Percentiles rank a stretch among this genome's conserved stretches.
These are phyloP conservation scores for Salvia rosmarinus DNA, from an alignment of 257 asterid genomes.

Conservation along the genomic window DNA sequence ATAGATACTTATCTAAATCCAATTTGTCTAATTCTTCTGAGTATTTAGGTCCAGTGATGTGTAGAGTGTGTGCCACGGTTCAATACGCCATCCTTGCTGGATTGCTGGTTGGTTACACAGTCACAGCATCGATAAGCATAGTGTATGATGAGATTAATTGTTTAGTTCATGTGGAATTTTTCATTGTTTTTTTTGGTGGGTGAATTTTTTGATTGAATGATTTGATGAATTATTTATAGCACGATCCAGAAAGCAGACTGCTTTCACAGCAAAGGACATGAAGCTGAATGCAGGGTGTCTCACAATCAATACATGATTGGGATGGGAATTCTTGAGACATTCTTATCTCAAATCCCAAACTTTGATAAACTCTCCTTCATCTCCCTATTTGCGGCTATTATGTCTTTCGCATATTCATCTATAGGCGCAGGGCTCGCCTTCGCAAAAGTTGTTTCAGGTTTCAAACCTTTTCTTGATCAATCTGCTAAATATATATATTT, in stretches of 20 bases:
- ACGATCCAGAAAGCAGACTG: conserved; percentile 66
- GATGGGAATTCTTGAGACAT: conserved; percentile 57
- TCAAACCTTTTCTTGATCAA: too few species aligned
- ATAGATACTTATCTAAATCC: too few species aligned
- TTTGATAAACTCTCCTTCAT: conserved; percentile 62
- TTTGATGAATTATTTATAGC: conserved; percentile 19
- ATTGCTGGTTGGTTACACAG: conserved; percentile 62
- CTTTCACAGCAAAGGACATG: conserved; percentile 57
- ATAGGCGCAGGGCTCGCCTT: conserved; percentile 69
- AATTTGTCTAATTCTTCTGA: too few species aligned
- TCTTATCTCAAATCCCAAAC: conserved; percentile 69
- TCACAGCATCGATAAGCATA: conserved; percentile 75
- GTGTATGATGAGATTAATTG: conserved; percentile 31
- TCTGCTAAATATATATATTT: too few species aligned
- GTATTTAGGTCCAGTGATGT: conserved; percentile 52
- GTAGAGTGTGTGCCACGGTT: conserved; percentile 57
- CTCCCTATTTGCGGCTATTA: conserved; percentile 62
- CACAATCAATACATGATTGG: conserved; percentile 62
- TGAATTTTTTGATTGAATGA: too few species aligned
- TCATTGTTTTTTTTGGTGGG: too few species aligned
- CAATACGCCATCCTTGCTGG: conserved; percentile 65
- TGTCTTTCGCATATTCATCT: conserved; percentile 67
- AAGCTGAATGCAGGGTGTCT: conserved; percentile 42
- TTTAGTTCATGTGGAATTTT: not conserved
- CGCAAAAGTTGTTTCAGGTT: conserved; percentile 58